Conservation (phyloP, 805 yeast species). For the Kazachstania bromeliacearum region DNA sequence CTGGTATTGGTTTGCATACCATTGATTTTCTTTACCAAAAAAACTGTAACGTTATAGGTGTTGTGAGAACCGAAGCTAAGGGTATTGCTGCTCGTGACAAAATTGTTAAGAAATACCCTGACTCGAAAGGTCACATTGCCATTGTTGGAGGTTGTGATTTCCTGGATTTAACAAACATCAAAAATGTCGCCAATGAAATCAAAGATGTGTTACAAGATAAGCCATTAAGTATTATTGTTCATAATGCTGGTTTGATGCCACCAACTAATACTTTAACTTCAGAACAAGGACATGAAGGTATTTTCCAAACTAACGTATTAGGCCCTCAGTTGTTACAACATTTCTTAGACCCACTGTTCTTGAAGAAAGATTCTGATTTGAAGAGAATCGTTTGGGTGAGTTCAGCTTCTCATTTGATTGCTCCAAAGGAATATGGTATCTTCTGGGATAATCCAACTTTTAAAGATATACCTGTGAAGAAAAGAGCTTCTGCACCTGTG, state of each 20-base stretch:
- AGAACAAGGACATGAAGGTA: conserved; percentile 30
- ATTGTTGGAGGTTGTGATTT: conserved; percentile 30
- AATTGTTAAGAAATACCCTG: conserved; percentile 19
- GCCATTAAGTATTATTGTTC: conserved; percentile 27
- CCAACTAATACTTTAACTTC: conserved; percentile 23
- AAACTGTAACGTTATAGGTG: conserved; percentile 27
- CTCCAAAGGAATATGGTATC: conserved; percentile 27
- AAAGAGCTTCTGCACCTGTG: conserved; percentile 13
- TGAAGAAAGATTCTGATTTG: conserved; percentile 24
- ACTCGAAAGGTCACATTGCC: conserved; percentile 19
- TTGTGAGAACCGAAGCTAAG: conserved; percentile 30
- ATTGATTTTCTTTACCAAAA: conserved; percentile 25
- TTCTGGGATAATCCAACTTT: conserved; percentile 25
- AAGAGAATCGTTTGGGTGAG: conserved; percentile 35
- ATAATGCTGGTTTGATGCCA: conserved; percentile 33
- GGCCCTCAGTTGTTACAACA: conserved; percentile 34
- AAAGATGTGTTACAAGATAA: conserved; percentile 10
- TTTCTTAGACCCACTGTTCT: conserved; percentile 30
- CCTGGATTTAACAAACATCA: conserved; percentile 31
- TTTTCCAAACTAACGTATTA: conserved; percentile 31
- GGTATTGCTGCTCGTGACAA: conserved; percentile 27
- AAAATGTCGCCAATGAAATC: conserved; percentile 22
- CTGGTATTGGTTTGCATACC: conserved; percentile 31
- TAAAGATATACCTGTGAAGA: conserved; percentile 11
- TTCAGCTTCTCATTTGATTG: conserved; percentile 27